Percentiles rank a stretch among this genome's conserved stretches.
phyloP scores from a whole-genome alignment of 2,329 filamentous ascomycete genomes.

The Curvularia sp. region DNA sequence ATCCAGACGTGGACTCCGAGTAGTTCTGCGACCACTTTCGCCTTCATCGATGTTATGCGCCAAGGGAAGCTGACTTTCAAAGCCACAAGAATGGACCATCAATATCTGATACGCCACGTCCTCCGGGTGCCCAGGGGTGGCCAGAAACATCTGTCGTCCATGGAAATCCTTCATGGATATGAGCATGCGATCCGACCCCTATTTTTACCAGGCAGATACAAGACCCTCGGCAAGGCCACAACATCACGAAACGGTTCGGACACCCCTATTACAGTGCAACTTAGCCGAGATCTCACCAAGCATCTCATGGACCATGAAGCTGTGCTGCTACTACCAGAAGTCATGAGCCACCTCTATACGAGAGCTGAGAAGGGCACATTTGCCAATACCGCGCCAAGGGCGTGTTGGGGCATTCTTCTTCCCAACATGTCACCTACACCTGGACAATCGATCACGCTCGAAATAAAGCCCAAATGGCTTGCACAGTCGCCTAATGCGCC shows the following conservation, averaged over 20 bases:
- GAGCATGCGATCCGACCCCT: constrained; percentile 39
- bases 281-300: constrained; percentile 17
- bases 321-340: constrained; percentile 21
- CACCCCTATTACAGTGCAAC: constrained; percentile 10
- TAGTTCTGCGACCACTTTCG: constrained; percentile 1
- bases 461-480: constrained; percentile 60
- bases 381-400: neutral
- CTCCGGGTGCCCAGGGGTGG: constrained; percentile 42
- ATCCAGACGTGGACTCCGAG: constrained; percentile 23
- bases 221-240: constrained; percentile 9
- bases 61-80: constrained; percentile 4
- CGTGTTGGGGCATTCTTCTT: constrained; percentile 37
- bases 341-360: constrained; percentile 21
- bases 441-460: constrained; percentile 39
- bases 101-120: constrained; percentile 28
- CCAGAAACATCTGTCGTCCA: constrained; percentile 32
- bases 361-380: constrained; percentile 18
- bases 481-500: constrained; percentile 56
- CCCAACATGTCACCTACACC: constrained; percentile 39
- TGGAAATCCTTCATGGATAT: constrained; percentile 39
- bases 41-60: constrained; percentile 26
- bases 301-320: constrained; percentile 33
- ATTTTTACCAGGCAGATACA: constrained; percentile 24
- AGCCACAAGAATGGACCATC: constrained; percentile 16
- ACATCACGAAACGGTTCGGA: constrained; percentile 1